These are phyloP conservation scores for Neostapfia colusana DNA, from an alignment of 176 grass and related monocot species.

Conservation along the genomic window DNA sequence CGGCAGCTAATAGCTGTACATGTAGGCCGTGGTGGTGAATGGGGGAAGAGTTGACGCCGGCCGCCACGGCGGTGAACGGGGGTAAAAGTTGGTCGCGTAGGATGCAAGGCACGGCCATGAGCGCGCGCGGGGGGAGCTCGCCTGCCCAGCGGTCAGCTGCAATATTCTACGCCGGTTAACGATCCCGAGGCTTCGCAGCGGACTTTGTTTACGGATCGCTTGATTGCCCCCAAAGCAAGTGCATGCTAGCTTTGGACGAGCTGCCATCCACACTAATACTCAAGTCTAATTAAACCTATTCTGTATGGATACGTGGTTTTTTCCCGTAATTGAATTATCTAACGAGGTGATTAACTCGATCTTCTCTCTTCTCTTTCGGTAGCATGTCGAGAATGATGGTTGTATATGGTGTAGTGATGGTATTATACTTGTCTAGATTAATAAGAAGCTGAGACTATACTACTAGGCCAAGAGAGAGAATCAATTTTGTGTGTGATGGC, in stretches of 20 bases:
- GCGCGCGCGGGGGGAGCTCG: neutral
- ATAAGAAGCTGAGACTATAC: too few relatives aligned
- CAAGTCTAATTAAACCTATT: neutral
- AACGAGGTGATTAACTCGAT: neutral
- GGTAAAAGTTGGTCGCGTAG: constrained; percentile 79
- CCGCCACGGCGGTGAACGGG: constrained; percentile 78
- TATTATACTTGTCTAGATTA: too few relatives aligned
- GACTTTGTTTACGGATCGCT: constrained; percentile 57
- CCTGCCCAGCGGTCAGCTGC: constrained; percentile 43
- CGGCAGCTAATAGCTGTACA: constrained; percentile 1
- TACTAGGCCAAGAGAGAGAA: neutral
- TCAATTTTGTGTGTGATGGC: neutral
- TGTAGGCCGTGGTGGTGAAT: neutral
- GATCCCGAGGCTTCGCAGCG: constrained; percentile 69
- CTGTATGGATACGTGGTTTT: neutral
- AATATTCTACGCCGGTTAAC: constrained; percentile 70
- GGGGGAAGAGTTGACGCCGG: constrained; percentile 79
- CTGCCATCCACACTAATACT: constrained; percentile 8
- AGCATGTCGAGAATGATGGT: too few relatives aligned
- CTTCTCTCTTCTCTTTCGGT: too few relatives aligned
- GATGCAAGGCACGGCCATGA: constrained; percentile 67
- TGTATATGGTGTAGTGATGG: too few relatives aligned
- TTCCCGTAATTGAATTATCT: neutral
- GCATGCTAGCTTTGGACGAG: constrained; percentile 42
- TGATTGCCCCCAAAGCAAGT: constrained; percentile 62